Percentiles rank a stretch among this genome's conserved stretches.
phyloP scores from a whole-genome alignment of 78 protist species.

The Anaeramoeba ignava region DNA sequence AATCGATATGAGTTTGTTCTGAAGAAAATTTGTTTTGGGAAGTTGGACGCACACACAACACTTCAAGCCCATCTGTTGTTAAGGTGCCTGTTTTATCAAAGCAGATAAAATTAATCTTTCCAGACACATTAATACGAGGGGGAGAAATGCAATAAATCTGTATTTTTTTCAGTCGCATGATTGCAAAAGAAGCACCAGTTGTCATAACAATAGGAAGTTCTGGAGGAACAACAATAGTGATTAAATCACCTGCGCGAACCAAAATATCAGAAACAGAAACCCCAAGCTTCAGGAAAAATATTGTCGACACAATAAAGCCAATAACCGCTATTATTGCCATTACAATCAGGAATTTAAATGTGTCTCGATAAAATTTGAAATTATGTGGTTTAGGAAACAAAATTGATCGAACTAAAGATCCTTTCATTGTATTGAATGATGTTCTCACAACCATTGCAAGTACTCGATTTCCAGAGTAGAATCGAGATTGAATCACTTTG shows the following conservation, averaged over 20 bases:
- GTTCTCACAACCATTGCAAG: neutral
- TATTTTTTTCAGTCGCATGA: neutral
- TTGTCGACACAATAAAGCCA: neutral
- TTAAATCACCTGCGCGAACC: neutral
- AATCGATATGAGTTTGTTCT: neutral
- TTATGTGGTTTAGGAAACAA: neutral
- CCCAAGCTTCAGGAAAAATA: neutral
- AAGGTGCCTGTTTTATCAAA: conserved; percentile 4
- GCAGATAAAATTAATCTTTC: neutral
- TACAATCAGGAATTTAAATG: neutral
- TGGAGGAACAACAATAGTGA: neutral
- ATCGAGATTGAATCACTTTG: too few relatives aligned
- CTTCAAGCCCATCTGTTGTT: neutral
- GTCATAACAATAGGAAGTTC: neutral
- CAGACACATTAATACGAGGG: neutral
- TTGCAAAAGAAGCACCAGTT: neutral
- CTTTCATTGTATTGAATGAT: neutral
- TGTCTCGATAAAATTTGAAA: neutral
- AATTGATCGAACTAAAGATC: neutral
- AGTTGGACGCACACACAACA: neutral
- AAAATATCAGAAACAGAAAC: neutral
- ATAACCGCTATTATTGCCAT: neutral
- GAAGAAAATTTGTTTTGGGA: neutral
- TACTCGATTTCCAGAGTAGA: too few relatives aligned
- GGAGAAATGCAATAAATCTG: neutral